phyloP scores from a whole-genome alignment of 2,329 filamentous ascomycete species.

The Aphanocladium album region DNA sequence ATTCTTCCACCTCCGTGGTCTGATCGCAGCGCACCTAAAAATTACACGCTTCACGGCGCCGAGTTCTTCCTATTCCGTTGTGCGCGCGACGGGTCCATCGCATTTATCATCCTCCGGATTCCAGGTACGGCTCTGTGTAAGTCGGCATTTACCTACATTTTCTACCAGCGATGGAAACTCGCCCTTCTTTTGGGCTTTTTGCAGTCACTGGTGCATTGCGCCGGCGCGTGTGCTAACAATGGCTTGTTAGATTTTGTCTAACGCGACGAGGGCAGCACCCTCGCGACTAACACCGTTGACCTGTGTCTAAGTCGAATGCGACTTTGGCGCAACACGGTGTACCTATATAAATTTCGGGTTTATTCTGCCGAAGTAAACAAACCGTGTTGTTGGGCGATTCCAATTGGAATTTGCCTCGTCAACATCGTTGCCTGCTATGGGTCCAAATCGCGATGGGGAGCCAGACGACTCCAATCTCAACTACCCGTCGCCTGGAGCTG shows the following conservation, averaged over 20 bases:
- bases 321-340: neutral
- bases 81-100: conserved; percentile 33
- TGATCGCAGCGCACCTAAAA: conserved; percentile 14
- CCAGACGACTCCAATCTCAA: conserved; percentile 33
- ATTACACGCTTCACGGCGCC: conserved; percentile 23
- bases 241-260: conserved; percentile 3
- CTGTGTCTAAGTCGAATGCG: conserved; percentile 2
- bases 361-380: neutral
- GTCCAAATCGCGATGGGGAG: conserved; percentile 30
- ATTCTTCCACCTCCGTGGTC: conserved; percentile 22
- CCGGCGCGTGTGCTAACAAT: conserved; percentile 8
- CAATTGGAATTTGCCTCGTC: neutral
- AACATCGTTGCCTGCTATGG: conserved; percentile 22
- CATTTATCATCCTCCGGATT: conserved; percentile 39
- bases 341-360: neutral
- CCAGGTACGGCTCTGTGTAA: conserved; percentile 29
- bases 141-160: conserved; percentile 20
- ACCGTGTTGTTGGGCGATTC: neutral
- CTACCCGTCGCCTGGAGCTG: conserved; percentile 43
- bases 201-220: neutral
- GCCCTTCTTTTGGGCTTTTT: neutral
- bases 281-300: conserved; percentile 5
- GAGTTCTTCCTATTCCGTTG: conserved; percentile 46
- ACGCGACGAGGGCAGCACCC: conserved; percentile 5
- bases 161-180: neutral